Evolutionary conservation across 768 basidiomycete genomes (phyloP).

Genomic region (Podaxis sp.): DNA sequence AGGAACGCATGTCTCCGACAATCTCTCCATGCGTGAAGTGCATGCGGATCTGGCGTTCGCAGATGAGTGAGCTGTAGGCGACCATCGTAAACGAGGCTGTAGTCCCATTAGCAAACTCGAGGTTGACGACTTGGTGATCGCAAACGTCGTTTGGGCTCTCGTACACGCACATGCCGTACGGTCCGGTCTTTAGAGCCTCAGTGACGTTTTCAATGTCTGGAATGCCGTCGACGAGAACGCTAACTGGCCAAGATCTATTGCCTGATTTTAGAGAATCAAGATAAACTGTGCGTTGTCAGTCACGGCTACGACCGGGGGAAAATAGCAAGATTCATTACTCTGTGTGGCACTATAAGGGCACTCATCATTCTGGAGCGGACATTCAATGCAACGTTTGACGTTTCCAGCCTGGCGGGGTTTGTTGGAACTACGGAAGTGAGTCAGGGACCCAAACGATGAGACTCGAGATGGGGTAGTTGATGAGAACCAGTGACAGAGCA

Average conservation of each 20-base stretch:
- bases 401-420: slow-evolving; percentile 72
- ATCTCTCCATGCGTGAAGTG: slow-evolving; percentile 90
- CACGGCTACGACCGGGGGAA: not conserved
- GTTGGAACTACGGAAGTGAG: slow-evolving; percentile 72
- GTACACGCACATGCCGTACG: slow-evolving; percentile 85
- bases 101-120: slow-evolving; percentile 79
- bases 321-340: slow-evolving; percentile 41
- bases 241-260: slow-evolving; percentile 61
- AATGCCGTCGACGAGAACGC: slow-evolving; percentile 71
- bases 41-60: slow-evolving; percentile 79
- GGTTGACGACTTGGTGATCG: slow-evolving; percentile 89
- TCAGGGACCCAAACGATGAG: slow-evolving; percentile 84
- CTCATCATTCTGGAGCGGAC: slow-evolving; percentile 57
- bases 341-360: slow-evolving; percentile 90
- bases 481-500: slow-evolving; percentile 75
- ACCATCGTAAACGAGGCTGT: slow-evolving; percentile 91
- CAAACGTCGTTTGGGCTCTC: slow-evolving; percentile 85
- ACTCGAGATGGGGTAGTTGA: slow-evolving; percentile 65
- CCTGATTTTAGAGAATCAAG: slow-evolving; percentile 67
- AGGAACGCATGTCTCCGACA: slow-evolving; percentile 79
- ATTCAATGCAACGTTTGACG: slow-evolving; percentile 76
- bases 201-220: slow-evolving; percentile 88
- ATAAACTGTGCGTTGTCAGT: slow-evolving; percentile 57
- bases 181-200: slow-evolving; percentile 63
- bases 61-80: slow-evolving; percentile 76